phyloP scores from a whole-genome alignment of 1,284 basidiomycete species.

The Ceratobasidium sp. region DNA sequence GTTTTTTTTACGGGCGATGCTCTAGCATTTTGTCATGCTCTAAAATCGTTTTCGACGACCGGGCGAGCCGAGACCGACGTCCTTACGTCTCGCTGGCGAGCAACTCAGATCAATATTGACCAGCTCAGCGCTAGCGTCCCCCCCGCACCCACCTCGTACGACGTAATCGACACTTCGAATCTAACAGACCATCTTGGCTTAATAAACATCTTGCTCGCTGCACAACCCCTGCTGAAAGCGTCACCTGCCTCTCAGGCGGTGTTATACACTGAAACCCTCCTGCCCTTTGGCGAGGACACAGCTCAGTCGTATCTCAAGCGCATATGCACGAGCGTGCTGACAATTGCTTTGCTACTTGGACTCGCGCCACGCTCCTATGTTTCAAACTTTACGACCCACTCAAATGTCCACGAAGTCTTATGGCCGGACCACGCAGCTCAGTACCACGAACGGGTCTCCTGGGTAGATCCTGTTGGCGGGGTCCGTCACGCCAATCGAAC shows the following conservation, averaged over 20 bases:
- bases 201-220: constrained; percentile 14
- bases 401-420: constrained; percentile 13
- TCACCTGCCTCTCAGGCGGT: constrained; percentile 12
- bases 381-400: constrained; percentile 14
- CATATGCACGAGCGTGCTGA: constrained; percentile 10
- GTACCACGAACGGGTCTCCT: constrained; percentile 17
- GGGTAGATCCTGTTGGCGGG: constrained; percentile 24
- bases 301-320: neutral
- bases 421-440: neutral
- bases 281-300: constrained; percentile 8
- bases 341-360: neutral
- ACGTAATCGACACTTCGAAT: constrained; percentile 41
- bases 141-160: neutral
- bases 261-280: constrained; percentile 14
- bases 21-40: constrained; percentile 17
- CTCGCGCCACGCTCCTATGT: constrained; percentile 18
- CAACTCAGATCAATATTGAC: constrained; percentile 10
- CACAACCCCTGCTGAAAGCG: constrained; percentile 15
- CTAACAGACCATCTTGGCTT: constrained; percentile 25
- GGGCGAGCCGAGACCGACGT: constrained; percentile 1
- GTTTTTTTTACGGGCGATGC: constrained; percentile 30
- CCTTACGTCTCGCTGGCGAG: constrained; percentile 10
- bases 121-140: neutral
- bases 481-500: neutral
- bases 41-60: constrained; percentile 1